Conservation (phyloP, 2,329 filamentous ascomycete species). For the Graphilbum fragrans region DNA sequence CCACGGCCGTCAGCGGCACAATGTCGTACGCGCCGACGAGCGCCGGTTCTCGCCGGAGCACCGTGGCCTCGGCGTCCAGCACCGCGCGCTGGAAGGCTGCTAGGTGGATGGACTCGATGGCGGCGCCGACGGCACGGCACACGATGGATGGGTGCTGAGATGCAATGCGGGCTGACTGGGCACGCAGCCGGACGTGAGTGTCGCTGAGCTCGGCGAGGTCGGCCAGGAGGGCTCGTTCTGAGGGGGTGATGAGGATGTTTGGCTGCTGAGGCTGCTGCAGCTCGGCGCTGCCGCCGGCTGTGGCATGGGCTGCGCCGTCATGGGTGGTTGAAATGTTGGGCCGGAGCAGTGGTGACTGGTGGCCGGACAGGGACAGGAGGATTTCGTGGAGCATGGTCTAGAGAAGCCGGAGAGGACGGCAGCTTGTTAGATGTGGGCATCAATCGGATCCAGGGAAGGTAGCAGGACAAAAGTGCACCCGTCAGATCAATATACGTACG, state of each 20-base stretch:
- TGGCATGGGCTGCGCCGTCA: conserved; percentile 12
- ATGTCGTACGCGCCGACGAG: conserved; percentile 88
- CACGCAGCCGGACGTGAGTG: conserved; percentile 61
- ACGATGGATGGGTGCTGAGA: conserved; percentile 66
- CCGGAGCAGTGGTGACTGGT: conserved; percentile 78
- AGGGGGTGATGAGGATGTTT: conserved; percentile 50
- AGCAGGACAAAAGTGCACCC: neutral
- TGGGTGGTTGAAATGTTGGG: conserved; percentile 25
- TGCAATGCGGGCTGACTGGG: conserved; percentile 54
- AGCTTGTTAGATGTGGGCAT: neutral
- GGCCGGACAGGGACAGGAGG: conserved; percentile 87
- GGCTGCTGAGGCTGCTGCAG: conserved; percentile 17
- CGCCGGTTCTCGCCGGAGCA: conserved; percentile 63
- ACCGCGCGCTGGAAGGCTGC: conserved; percentile 73
- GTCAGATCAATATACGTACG: neutral
- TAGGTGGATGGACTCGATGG: conserved; percentile 64
- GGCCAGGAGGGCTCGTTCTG: conserved; percentile 71
- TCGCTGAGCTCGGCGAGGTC: conserved; percentile 67
- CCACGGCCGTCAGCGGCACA: conserved; percentile 76
- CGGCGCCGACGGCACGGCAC: conserved; percentile 75
- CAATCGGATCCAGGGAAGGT: neutral
- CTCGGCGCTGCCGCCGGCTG: neutral
- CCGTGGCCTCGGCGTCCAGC: conserved; percentile 67
- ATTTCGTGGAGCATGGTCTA: conserved; percentile 99
- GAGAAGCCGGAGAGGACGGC: conserved; percentile 5